These are phyloP conservation scores for Phtheirospermum japonicum DNA, from an alignment of 257 asterid genomes.

Conservation along the genomic window DNA sequence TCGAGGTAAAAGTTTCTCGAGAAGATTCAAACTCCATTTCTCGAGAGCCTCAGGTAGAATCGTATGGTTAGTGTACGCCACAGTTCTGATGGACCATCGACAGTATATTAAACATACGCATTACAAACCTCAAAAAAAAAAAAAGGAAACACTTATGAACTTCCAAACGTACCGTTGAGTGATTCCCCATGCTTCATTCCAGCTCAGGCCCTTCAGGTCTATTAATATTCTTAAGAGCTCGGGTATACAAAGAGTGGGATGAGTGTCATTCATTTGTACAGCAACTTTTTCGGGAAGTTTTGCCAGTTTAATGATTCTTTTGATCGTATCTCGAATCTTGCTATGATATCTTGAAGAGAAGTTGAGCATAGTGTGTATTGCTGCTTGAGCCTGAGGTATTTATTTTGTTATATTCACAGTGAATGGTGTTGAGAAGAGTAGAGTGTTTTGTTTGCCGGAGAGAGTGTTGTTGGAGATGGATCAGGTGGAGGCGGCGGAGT, in stretches of 20 bases:
- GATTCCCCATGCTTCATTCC: conserved; percentile 82
- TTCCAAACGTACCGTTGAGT: conserved; percentile 78
- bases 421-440: too few relatives aligned
- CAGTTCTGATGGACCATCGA: conserved; percentile 81
- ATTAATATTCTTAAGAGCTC: conserved; percentile 83
- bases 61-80: conserved; percentile 88
- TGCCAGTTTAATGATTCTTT: conserved; percentile 60
- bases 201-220: conserved; percentile 71
- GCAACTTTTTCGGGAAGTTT: conserved; percentile 86
- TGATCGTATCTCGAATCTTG: conserved; percentile 76
- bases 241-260: conserved; percentile 86
- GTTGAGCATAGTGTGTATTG: conserved; percentile 88
- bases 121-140: conserved; percentile 24
- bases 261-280: conserved; percentile 92
- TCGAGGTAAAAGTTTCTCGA: conserved; percentile 80
- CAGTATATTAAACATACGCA: too few relatives aligned
- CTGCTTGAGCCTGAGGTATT: conserved; percentile 82
- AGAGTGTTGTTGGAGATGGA: too few relatives aligned
- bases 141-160: conserved; percentile 2
- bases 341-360: conserved; percentile 83
- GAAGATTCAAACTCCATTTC: conserved; percentile 80
- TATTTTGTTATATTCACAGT: too few relatives aligned
- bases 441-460: too few relatives aligned
- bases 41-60: conserved; percentile 91
- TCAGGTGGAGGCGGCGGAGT: too few relatives aligned